These are phyloP conservation scores for Mycosphaerelloides madeirae DNA, from an alignment of 2,329 filamentous ascomycete genomes.

Conservation along the genomic window DNA sequence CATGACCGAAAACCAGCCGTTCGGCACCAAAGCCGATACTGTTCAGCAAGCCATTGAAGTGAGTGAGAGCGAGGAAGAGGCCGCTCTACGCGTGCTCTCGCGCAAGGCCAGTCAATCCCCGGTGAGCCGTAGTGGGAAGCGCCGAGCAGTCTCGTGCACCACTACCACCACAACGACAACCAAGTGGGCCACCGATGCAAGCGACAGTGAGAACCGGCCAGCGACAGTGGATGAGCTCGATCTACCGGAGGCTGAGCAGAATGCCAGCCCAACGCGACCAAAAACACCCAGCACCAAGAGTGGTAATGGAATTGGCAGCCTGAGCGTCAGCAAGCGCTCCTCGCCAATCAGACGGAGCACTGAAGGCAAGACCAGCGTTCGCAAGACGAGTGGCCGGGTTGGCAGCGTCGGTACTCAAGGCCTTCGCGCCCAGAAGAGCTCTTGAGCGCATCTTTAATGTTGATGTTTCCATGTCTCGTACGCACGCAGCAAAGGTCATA, in stretches of 20 bases:
- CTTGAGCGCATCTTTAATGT: constrained; percentile 10
- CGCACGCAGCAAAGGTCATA: constrained; percentile 3
- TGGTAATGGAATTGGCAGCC: constrained; percentile 40
- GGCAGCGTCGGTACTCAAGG: constrained; percentile 37
- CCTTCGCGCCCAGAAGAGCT: constrained; percentile 19
- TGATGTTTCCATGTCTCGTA: constrained; percentile 10
- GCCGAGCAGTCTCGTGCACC: constrained; percentile 69
- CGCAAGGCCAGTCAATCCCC: constrained; percentile 63
- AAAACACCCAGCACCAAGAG: constrained; percentile 43
- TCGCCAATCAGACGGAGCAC: constrained; percentile 44
- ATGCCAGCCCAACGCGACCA: constrained; percentile 29
- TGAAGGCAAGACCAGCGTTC: constrained; percentile 45
- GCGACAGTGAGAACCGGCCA: constrained; percentile 43
- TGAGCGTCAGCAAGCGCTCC: constrained; percentile 44
- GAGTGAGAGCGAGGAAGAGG: constrained; percentile 82
- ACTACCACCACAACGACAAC: constrained; percentile 62
- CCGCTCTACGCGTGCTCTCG: constrained; percentile 67
- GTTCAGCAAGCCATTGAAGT: constrained; percentile 42
- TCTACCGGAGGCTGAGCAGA: constrained; percentile 19
- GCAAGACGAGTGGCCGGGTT: constrained; percentile 49
- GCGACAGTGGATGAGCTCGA: constrained; percentile 23
- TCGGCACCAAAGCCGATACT: constrained; percentile 50
- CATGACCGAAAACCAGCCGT: constrained; percentile 43
- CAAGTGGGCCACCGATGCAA: constrained; percentile 39
- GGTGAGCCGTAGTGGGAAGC: constrained; percentile 52